Evolutionary conservation across 805 yeast genomes (phyloP).

Genomic region (Ogataea nonfermentans): DNA sequence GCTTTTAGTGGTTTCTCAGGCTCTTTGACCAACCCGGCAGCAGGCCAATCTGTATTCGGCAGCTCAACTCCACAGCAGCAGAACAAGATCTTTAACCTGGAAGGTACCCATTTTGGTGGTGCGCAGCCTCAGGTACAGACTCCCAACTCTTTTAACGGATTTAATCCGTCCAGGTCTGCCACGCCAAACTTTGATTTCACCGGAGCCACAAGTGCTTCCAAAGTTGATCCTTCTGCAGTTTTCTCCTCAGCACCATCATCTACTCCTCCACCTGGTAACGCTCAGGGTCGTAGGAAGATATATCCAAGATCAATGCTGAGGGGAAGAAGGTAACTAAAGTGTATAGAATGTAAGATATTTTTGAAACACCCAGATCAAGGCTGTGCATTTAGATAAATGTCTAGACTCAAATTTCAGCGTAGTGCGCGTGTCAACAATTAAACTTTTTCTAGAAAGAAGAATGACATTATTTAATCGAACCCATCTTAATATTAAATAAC

Average conservation of each 20-base stretch:
- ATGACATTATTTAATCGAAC: not conserved
- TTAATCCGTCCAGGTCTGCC: slow-evolving; percentile 28
- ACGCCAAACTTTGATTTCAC: slow-evolving; percentile 35
- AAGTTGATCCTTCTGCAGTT: slow-evolving; percentile 30
- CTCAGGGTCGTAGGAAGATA: slow-evolving; percentile 18
- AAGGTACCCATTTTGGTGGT: slow-evolving; percentile 11
- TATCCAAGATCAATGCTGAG: slow-evolving; percentile 23
- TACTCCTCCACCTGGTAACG: slow-evolving; percentile 21
- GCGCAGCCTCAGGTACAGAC: slow-evolving; percentile 11
- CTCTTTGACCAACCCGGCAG: slow-evolving; percentile 19
- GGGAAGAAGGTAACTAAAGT: slow-evolving; percentile 16
- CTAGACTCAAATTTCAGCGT: not conserved
- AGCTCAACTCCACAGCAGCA: slow-evolving; percentile 17
- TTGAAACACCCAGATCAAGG: slow-evolving; percentile 11
- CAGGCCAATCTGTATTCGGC: slow-evolving; percentile 13
- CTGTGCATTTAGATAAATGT: not conserved
- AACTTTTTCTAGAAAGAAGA: not conserved
- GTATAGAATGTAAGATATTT: slow-evolving; percentile 7
- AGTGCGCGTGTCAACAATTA: no score
- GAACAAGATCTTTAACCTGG: slow-evolving; percentile 21
- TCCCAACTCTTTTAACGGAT: slow-evolving; percentile 14
- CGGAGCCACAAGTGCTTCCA: slow-evolving; percentile 23
- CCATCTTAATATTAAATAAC: no score
- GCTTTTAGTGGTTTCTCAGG: slow-evolving; percentile 10
- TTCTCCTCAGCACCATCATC: slow-evolving; percentile 25